phyloP scores from a whole-genome alignment of 2,329 filamentous ascomycete genomes.

The Coniochaeta pulveracea region DNA sequence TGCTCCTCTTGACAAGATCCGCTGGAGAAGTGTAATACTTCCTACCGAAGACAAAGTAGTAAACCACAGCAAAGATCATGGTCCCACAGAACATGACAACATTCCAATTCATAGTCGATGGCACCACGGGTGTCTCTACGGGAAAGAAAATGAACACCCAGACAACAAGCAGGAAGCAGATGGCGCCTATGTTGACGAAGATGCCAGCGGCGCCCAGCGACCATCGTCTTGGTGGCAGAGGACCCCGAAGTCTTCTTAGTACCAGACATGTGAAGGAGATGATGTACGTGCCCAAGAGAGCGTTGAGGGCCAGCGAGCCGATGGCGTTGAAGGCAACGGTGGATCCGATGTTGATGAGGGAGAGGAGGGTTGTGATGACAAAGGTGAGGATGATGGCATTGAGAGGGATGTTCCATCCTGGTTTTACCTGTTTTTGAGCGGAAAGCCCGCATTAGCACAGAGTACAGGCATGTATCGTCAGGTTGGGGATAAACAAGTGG shows the following conservation, averaged over 20 bases:
- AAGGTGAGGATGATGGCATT: constrained; percentile 35
- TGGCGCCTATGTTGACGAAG: constrained; percentile 27
- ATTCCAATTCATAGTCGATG: constrained; percentile 37
- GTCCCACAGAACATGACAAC: constrained; percentile 28
- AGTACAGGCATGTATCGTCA: too few species aligned
- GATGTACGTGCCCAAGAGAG: constrained; percentile 39
- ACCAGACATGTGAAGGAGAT: constrained; percentile 33
- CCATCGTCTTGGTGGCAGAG: constrained; percentile 27
- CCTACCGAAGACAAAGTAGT: constrained; percentile 21
- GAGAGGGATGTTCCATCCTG: constrained; percentile 24
- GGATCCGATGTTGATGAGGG: constrained; percentile 40
- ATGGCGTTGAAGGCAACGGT: constrained; percentile 39
- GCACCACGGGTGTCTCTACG: constrained; percentile 19
- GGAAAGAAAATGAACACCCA: constrained; percentile 40
- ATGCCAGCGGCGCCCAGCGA: constrained; percentile 29
- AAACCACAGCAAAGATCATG: constrained; percentile 24
- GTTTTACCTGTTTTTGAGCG: constrained; percentile 7
- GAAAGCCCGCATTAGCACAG: too few species aligned
- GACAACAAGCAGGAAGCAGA: constrained; percentile 30
- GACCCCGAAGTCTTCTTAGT: constrained; percentile 25
- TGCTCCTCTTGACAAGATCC: constrained; percentile 10
- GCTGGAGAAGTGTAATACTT: constrained; percentile 13
- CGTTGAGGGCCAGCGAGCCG: constrained; percentile 36
- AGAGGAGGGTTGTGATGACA: constrained; percentile 28
- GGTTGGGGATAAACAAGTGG: neutral